Conservation (phyloP, 805 yeast genomes). For the Tetrapisispora taiwanensis region DNA sequence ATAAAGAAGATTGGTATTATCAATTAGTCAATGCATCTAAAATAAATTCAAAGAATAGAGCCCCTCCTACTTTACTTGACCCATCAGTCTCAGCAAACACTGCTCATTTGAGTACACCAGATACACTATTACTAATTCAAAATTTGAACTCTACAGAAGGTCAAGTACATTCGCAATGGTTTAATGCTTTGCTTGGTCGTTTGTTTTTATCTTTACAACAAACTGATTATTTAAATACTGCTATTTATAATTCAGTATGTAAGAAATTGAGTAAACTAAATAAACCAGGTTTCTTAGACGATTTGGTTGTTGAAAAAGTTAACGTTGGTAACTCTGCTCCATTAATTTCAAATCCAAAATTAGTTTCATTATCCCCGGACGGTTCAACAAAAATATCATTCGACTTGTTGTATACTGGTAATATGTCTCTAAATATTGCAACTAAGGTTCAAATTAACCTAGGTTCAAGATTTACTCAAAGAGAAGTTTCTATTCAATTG, state of each 20-base stretch:
- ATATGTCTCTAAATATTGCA: constrained; percentile 63
- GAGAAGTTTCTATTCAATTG: constrained; percentile 67
- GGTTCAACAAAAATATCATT: constrained; percentile 60
- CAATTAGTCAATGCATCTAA: constrained; percentile 71
- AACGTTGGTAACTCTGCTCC: constrained; percentile 79
- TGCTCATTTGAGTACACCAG: constrained; percentile 57
- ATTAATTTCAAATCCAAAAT: constrained; percentile 57
- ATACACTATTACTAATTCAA: constrained; percentile 65
- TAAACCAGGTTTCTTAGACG: constrained; percentile 81
- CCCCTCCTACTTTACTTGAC: constrained; percentile 30
- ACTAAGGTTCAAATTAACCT: constrained; percentile 70
- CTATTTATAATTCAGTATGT: constrained; percentile 48
- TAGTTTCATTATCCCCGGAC: constrained; percentile 64
- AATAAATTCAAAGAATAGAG: constrained; percentile 11
- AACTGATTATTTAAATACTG: constrained; percentile 54
- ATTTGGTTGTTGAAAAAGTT: constrained; percentile 61
- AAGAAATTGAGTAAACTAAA: constrained; percentile 70
- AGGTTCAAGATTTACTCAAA: constrained; percentile 62
- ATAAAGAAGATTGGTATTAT: constrained; percentile 91
- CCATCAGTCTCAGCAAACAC: constrained; percentile 65
- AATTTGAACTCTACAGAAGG: constrained; percentile 74
- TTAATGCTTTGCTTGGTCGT: constrained; percentile 80
- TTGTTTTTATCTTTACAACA: constrained; percentile 66
- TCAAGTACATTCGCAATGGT: constrained; percentile 77
- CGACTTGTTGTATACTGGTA: constrained; percentile 63